phyloP scores from a whole-genome alignment of 2,329 filamentous ascomycete species.

The Xylariales sp. region DNA sequence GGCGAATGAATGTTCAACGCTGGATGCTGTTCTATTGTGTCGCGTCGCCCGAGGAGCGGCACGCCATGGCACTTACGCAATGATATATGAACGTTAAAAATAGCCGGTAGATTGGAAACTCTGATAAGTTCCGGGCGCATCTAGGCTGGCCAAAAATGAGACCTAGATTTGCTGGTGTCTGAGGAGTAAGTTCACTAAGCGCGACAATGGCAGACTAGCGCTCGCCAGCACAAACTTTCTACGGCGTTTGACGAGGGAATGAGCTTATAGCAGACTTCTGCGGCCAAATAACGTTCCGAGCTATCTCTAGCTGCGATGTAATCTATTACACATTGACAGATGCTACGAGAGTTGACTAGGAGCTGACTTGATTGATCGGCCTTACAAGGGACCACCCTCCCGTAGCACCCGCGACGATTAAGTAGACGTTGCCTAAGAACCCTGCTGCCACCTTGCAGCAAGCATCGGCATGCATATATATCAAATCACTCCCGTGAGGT shows the following conservation, averaged over 20 bases:
- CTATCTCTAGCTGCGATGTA: not conserved
- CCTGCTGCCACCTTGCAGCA: too few relatives aligned
- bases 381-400: too few relatives aligned
- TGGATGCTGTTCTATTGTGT: not conserved
- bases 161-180: not conserved
- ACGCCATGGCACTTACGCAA: not conserved
- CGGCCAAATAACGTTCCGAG: not conserved
- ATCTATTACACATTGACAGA: not conserved
- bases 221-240: slow-evolving; percentile 3
- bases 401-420: too few relatives aligned
- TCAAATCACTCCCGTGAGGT: slow-evolving; percentile 17
- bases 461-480: not conserved
- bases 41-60: not conserved
- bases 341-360: not conserved
- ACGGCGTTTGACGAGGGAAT: not conserved
- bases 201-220: not conserved
- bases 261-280: not conserved
- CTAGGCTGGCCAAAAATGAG: not conserved
- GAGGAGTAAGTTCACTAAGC: slow-evolving; percentile 10
- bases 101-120: not conserved
- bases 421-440: too few relatives aligned
- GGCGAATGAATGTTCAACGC: not conserved
- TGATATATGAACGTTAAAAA: not conserved
- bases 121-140: not conserved
- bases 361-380: not conserved